Conservation (phyloP, 2,329 filamentous ascomycete species). For the Ceratocystis variospora region DNA sequence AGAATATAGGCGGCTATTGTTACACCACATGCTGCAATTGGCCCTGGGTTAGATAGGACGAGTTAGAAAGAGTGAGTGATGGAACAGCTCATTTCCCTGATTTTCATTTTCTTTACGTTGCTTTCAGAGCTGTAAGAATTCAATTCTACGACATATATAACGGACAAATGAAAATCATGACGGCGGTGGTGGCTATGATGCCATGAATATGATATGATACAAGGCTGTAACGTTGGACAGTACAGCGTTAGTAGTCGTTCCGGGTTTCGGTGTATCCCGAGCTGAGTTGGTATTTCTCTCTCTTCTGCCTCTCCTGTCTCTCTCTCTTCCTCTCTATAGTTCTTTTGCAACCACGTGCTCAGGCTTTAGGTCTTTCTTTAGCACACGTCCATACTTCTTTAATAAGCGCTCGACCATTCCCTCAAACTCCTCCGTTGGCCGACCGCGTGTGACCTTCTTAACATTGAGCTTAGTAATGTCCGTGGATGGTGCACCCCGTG, state of each 20-base stretch:
- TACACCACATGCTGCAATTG: too few relatives aligned
- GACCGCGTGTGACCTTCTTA: slow-evolving; percentile 65
- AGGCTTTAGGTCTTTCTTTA: slow-evolving; percentile 18
- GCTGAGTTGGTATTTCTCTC: background rate
- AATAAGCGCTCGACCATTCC: slow-evolving; percentile 38
- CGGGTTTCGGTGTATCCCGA: too few relatives aligned
- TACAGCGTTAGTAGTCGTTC: background rate
- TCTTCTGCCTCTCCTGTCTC: background rate
- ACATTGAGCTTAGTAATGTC: slow-evolving; percentile 67
- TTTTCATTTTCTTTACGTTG: too few relatives aligned
- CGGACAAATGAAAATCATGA: background rate
- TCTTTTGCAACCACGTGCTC: slow-evolving; percentile 20
- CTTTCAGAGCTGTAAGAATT: too few relatives aligned
- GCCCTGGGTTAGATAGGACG: too few relatives aligned
- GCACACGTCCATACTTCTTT: slow-evolving; percentile 25
- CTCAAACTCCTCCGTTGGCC: slow-evolving; percentile 56
- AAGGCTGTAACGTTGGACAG: background rate
- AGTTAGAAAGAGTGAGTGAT: too few relatives aligned
- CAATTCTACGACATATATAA: background rate
- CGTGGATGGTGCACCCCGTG: slow-evolving; percentile 44
- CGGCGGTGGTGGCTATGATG: background rate
- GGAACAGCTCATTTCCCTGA: too few relatives aligned
- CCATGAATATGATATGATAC: slow-evolving; percentile 13
- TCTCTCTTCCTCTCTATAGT: background rate
- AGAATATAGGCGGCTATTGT: too few relatives aligned